phyloP scores from a whole-genome alignment of 2,329 filamentous ascomycete genomes.

The Colletotrichum orbiculare region DNA sequence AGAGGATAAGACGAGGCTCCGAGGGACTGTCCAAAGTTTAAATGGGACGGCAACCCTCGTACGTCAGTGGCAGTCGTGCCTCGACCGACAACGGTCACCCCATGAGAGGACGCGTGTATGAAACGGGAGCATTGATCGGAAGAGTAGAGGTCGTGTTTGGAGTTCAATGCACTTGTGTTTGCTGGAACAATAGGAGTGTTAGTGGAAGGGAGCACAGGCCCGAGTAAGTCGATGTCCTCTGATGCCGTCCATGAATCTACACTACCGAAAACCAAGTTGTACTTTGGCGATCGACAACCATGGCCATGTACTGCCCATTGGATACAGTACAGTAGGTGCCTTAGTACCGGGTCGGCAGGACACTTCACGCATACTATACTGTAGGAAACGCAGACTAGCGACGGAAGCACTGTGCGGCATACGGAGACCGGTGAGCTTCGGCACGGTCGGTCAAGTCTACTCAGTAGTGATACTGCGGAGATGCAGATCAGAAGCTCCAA shows the following conservation, averaged over 20 bases:
- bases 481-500: background rate
- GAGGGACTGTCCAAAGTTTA: slow-evolving; percentile 18
- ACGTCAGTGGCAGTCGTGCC: slow-evolving; percentile 17
- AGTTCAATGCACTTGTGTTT: slow-evolving; percentile 24
- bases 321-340: no score
- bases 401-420: slow-evolving; percentile 22
- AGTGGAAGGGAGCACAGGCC: background rate
- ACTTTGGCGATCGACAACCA: no score
- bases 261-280: no score
- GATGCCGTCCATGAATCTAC: background rate
- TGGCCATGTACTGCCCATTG: no score
- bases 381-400: slow-evolving; percentile 3
- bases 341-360: background rate
- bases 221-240: background rate
- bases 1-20: slow-evolving; percentile 3
- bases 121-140: slow-evolving; percentile 36
- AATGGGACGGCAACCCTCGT: slow-evolving; percentile 7
- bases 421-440: slow-evolving; percentile 10
- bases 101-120: slow-evolving; percentile 19
- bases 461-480: background rate
- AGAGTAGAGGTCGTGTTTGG: slow-evolving; percentile 31
- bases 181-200: slow-evolving; percentile 24
- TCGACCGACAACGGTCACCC: slow-evolving; percentile 6
- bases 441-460: slow-evolving; percentile 13
- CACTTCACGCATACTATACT: background rate